Evolutionary conservation across 306 rosid species (phyloP), one percentile per base, ranked within the genome.

Genomic region (Quercus variabilis): DNA sequence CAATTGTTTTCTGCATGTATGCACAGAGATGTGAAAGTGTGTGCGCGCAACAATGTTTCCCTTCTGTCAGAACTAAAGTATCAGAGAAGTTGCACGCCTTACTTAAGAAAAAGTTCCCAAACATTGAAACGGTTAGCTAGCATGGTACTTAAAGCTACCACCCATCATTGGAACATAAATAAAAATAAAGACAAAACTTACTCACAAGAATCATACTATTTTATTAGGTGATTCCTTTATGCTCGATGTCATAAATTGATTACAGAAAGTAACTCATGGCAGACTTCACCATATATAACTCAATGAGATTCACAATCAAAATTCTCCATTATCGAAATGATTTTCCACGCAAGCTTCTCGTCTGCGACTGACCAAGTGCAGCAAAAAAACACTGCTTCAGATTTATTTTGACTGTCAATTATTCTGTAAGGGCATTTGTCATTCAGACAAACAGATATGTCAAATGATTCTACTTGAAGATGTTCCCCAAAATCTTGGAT

Each of bases 311-410:
- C 72, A 9, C 3, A 55, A 64, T 73, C 69, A 11, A 85, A 43
- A 54, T 77, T 79, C 71, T 83, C 83, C 82, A 83, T 57, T 52
- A 82, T 77, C 6, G 88, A 85, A 62, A 86, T 72, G 76, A 89
- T 71, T 85, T 83, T 84, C 89, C 88, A 76, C 6, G 89, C 89
- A 84, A 86, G 86, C 81, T 82, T 84, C 81, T 86, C 86, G 52
- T 82, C 92, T 31, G 68, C 86, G 41, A 79, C 60, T 57, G 72
- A 83, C 85, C 90, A 90, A 52, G 79, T 75, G 80, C 88, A 90
- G 85, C 89, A 89, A 35, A 81, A 83, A 56, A 69, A 83, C 33
- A 81, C 77, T 14, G 79, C 69, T 69, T 65, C 71, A 1, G 78
- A 23, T 69, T 57, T 62, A 72, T 55, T 56, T 78, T 13, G 73